Base-by-base conservation (phyloP, 2,329 filamentous ascomycete genomes). In the Lojkania enalia region DNA sequence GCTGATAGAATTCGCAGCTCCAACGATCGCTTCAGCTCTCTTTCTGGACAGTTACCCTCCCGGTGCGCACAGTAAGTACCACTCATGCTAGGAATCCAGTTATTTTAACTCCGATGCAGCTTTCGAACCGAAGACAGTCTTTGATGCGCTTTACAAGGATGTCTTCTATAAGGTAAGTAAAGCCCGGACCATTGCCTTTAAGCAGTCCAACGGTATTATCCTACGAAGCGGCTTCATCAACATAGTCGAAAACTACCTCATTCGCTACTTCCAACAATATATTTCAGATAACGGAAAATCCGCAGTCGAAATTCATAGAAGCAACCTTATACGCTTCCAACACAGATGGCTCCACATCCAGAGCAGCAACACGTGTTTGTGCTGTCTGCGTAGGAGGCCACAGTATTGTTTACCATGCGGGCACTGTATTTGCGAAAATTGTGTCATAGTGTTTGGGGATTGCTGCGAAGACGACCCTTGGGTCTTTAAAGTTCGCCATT, bases 11-110 rank as follows among this genome's bases (percentile, higher is more conserved):
- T 63, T 61, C 49, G 41, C 46, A 52, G 50, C 53, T 35, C 49
- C 42, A 27, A 40, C 53, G 13, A 56, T 63, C 25, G 45, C 50
- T 9, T 63, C 49, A 16, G 51, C 43, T 39, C 33, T 63, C 16
- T 23, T 63, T 9, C 43, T 61, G 25, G 49, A 63, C 43, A 52
- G 44, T 37, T 63, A 59, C 35, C 46, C 52, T 42, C 52, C 27
- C 25, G 15, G 36, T 19, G 30, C 31, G 27, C 14, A 46, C 30
- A 27, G 32, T 50, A 44, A 31, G 44, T 48, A 19, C 18, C n/a
- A 20, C 20, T 19, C 32, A 9, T 31, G 16, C 19, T 18, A n/a
- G n/a, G 18, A 35, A 12, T 36, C 15, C 19, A 18, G 5, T 11
- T 43, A 43, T 5, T 7, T 20, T 37, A 31, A 37, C 33, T 31